Evolutionary conservation across 2,329 filamentous ascomycete genomes (phyloP).

Genomic region (Pseudogymnoascus sp.): DNA sequence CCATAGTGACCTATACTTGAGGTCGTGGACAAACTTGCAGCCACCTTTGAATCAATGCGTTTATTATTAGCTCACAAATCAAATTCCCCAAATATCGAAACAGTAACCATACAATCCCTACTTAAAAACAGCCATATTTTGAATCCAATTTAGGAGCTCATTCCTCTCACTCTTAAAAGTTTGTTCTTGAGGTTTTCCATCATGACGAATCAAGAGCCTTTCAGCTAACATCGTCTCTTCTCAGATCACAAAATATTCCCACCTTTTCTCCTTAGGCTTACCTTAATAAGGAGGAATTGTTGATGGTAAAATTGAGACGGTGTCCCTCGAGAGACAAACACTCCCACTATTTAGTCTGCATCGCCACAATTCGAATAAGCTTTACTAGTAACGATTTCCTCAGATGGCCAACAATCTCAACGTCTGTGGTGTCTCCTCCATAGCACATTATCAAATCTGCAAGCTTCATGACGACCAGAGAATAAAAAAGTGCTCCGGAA

Average conservation of each 20-base stretch:
- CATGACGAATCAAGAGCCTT: background rate
- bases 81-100: background rate
- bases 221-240: background rate
- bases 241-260: background rate
- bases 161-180: background rate
- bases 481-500: slow-evolving; percentile 13
- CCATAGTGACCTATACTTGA: background rate
- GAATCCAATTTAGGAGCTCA: background rate
- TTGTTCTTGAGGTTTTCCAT: background rate
- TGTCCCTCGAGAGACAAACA: background rate
- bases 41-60: background rate
- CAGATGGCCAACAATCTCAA: slow-evolving; percentile 24
- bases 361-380: background rate
- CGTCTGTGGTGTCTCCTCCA: background rate
- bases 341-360: background rate
- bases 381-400: background rate
- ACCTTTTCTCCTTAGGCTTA: background rate
- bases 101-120: background rate
- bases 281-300: background rate
- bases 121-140: background rate
- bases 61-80: background rate
- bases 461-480: slow-evolving; percentile 9
- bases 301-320: background rate
- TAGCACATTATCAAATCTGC: slow-evolving; percentile 10
- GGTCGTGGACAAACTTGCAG: background rate